Base-by-base conservation (phyloP, 2,329 filamentous ascomycete genomes). In the Ceratocystiopsis brevicomis region DNA sequence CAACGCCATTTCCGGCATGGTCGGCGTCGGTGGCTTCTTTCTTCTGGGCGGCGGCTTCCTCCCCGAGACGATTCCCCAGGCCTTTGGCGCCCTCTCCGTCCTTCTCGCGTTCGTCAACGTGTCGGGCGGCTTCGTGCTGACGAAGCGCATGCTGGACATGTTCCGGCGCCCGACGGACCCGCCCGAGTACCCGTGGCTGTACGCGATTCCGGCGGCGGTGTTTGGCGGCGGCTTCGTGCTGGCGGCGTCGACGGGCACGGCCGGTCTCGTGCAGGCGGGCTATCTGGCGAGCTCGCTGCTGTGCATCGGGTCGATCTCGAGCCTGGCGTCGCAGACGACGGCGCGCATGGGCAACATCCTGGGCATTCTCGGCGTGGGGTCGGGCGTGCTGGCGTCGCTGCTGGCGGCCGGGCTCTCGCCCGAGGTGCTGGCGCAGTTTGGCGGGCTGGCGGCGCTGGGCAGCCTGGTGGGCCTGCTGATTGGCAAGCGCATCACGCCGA, bases 131-230 rank as follows among this genome's bases (percentile, higher is more conserved):
- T 94, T 94, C 48, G 81, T 92, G 38, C 84, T 94, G 47, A 92
- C 85, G 3, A 92, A 92, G 62, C 72, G 86, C 49, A 94, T 94
- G 86, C 66, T 94, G 38, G 85, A 93, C 57, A 88, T 88, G 82
- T 88, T 88, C 57, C 81, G 81, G 56, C 72, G 81, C 67, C 79
- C 83, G 21, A 90, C 83, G 5, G 86, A 93, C 51, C 86, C 85
- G 32, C 76, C 81, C 0, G 86, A 94, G 57, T 93, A 88, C 50
- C 81, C 82, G 0, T 93, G 82, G 81, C 64, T 93, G 1, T 93
- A 90, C 54, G 81, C 76, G 1, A 64, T 92, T 44, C 85, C 85
- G 0, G 85, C 74, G 15, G 63, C 74, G 3, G 53, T 93, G 0
- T 93, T 88, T 50, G 81, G 81, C 3, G 83, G 81, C 33, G 85